Conservation (phyloP, 371 early-diverging fungal genomes). For the Parasitella parasitica region DNA sequence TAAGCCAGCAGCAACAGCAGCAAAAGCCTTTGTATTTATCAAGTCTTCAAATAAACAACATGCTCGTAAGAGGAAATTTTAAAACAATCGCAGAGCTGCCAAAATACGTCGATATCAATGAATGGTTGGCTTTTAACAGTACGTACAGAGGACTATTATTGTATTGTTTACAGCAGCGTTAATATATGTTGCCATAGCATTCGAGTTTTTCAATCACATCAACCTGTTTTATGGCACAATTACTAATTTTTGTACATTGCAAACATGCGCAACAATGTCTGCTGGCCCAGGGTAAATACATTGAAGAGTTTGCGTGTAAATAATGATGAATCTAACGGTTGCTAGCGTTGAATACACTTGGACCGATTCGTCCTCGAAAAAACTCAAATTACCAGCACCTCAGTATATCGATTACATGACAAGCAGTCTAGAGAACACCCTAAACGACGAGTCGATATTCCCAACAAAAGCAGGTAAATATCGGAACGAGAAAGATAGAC, state of each 20-base stretch:
- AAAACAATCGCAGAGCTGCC: constrained; percentile 87
- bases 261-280: constrained; percentile 85
- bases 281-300: constrained; percentile 79
- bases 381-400: constrained; percentile 84
- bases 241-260: constrained; percentile 85
- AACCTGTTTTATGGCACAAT: constrained; percentile 92
- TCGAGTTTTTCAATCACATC: constrained; percentile 94
- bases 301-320: too few species aligned
- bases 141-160: too few species aligned
- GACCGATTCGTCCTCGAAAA: constrained; percentile 85
- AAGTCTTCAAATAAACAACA: constrained; percentile 73
- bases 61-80: constrained; percentile 91
- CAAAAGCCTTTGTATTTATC: constrained; percentile 73
- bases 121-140: constrained; percentile 96
- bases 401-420: constrained; percentile 95
- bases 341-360: constrained; percentile 85
- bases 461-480: constrained; percentile 71
- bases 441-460: constrained; percentile 90
- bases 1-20: constrained; percentile 1
- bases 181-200: too few species aligned
- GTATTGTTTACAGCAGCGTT: too few species aligned
- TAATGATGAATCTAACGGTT: too few species aligned
- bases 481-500: background rate
- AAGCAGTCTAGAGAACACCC: constrained; percentile 82
- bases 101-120: constrained; percentile 87